Percentiles rank a stretch among this genome's conserved stretches.
Conservation (phyloP, 1,139 yeast species). For the Yamadazyma songkhlaensis region DNA sequence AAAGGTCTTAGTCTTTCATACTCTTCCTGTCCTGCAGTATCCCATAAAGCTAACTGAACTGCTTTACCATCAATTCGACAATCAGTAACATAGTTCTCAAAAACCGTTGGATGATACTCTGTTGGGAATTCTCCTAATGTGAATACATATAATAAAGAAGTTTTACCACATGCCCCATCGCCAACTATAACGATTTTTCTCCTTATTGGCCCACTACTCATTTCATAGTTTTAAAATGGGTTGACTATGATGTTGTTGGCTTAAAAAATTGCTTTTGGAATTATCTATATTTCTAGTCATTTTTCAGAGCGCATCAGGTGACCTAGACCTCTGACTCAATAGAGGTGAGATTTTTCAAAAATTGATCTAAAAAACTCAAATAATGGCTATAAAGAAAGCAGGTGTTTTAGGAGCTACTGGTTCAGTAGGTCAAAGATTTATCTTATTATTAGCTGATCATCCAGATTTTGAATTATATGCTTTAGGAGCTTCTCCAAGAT, state of each 20-base stretch:
- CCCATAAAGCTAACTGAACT: constrained; percentile 90
- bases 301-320: no score
- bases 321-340: no score
- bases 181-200: constrained; percentile 90
- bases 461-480: constrained; percentile 86
- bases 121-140: constrained; percentile 85
- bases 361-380: neutral
- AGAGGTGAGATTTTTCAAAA: no score
- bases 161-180: constrained; percentile 95
- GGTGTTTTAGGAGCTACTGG: constrained; percentile 99
- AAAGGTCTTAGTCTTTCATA: constrained; percentile 78
- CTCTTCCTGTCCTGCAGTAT: constrained; percentile 96
- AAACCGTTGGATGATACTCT: constrained; percentile 90
- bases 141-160: constrained; percentile 86
- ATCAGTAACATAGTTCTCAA: constrained; percentile 91
- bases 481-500: constrained; percentile 89
- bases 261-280: no score
- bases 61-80: constrained; percentile 91
- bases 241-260: neutral
- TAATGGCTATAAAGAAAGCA: constrained; percentile 38
- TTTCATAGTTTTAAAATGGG: neutral
- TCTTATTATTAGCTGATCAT: constrained; percentile 76
- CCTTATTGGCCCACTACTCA: constrained; percentile 31
- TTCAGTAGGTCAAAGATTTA: constrained; percentile 95
- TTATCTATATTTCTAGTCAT: no score